These are phyloP conservation scores for Arachis hypogaea DNA, from an alignment of 306 rosid genomes.

Conservation along the genomic window DNA sequence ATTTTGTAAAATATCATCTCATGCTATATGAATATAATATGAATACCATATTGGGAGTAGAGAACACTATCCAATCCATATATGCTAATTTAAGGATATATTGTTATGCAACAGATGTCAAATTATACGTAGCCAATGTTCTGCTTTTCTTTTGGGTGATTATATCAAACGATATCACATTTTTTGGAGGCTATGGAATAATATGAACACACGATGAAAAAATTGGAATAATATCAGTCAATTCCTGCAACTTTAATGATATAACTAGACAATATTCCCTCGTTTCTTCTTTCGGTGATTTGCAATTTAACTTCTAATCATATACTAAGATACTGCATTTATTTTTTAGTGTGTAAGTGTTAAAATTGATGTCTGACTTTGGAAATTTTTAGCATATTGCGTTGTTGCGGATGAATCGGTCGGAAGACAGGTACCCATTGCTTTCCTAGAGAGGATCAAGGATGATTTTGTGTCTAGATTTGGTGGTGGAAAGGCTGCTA, in stretches of 20 bases:
- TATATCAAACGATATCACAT: too few species aligned
- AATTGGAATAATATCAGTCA: background rate
- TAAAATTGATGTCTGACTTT: slow-evolving; percentile 30
- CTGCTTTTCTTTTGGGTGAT: too few species aligned
- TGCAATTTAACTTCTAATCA: background rate
- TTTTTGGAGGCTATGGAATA: too few species aligned
- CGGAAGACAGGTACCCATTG: slow-evolving; percentile 94
- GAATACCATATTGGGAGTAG: background rate
- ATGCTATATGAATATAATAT: background rate
- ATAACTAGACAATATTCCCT: background rate
- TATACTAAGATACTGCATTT: slow-evolving; percentile 2
- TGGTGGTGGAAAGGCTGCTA: slow-evolving; percentile 86
- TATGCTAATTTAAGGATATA: slow-evolving; percentile 15
- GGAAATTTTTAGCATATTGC: slow-evolving; percentile 75
- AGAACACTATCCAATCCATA: background rate
- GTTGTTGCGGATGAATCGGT: slow-evolving; percentile 85
- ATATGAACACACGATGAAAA: too few species aligned
- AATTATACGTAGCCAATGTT: background rate
- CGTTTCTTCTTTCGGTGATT: slow-evolving; percentile 3
- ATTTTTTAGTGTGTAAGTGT: background rate
- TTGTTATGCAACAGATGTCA: background rate
- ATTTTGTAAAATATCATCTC: too few species aligned
- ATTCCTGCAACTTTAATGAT: slow-evolving; percentile 16
- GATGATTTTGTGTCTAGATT: slow-evolving; percentile 82
- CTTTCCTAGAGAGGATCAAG: slow-evolving; percentile 87